phyloP scores from a whole-genome alignment of 441 rosid genomes.

The Adansonia grandidieri region DNA sequence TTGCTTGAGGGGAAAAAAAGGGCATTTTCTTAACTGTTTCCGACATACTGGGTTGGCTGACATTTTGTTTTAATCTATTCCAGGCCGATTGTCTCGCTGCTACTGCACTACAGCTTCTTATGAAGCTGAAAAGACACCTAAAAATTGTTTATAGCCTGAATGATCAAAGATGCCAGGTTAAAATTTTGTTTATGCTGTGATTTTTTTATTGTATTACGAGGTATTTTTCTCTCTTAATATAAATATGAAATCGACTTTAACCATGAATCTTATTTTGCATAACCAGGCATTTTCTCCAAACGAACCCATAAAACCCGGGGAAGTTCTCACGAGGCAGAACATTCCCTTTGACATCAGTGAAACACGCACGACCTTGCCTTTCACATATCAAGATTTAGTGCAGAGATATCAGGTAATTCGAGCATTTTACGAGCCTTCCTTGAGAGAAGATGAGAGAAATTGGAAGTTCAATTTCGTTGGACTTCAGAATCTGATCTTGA shows the following conservation, averaged over 20 bases:
- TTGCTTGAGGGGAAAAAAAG: background rate
- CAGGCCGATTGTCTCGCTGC: constrained; percentile 85
- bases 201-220: background rate
- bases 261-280: background rate
- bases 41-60: no score
- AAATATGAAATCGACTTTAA: background rate
- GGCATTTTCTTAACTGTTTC: background rate
- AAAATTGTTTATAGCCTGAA: constrained; percentile 83
- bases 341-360: constrained; percentile 69
- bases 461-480: background rate
- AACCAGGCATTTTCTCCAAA: constrained; percentile 84
- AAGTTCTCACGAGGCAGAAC: constrained; percentile 73
- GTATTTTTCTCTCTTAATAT: background rate
- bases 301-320: constrained; percentile 81
- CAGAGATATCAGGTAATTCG: constrained; percentile 79
- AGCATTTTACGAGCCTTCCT: background rate
- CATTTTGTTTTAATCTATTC: constrained; percentile 1
- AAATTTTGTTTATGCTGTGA: constrained; percentile 4
- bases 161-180: constrained; percentile 98
- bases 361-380: constrained; percentile 55
- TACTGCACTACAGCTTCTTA: constrained; percentile 85
- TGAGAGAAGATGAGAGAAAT: background rate
- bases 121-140: constrained; percentile 89
- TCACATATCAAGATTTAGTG: constrained; percentile 67
- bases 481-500: background rate